These are phyloP conservation scores for Vitis labrusca DNA, from an alignment of 164 flowering plant species.

Conservation along the genomic window DNA sequence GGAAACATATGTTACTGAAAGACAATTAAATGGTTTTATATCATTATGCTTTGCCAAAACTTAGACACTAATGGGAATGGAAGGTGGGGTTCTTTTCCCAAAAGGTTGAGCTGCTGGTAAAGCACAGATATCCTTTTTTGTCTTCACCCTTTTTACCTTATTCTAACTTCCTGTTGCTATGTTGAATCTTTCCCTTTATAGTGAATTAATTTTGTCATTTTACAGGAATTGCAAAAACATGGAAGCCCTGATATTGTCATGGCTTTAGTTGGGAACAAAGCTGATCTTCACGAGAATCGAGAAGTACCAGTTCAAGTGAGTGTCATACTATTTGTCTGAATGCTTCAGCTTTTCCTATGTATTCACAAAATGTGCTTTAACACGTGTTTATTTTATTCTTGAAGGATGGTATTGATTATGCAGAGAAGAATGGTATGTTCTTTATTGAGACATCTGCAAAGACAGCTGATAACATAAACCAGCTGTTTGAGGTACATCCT, in stretches of 20 bases:
- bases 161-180: background rate
- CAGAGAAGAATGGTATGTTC: conserved; percentile 98
- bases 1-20: too few species aligned
- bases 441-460: conserved; percentile 99
- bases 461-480: conserved; percentile 97
- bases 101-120: too few species aligned
- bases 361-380: background rate
- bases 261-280: conserved; percentile 99
- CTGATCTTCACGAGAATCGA: conserved; percentile 90
- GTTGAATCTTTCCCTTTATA: background rate
- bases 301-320: conserved; percentile 77
- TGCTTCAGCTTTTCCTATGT: background rate
- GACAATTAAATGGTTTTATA: too few species aligned
- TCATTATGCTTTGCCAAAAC: too few species aligned
- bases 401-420: conserved; percentile 87
- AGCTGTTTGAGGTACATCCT: conserved; percentile 80
- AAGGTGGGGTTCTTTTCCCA: too few species aligned
- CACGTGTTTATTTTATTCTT: conserved; percentile 8
- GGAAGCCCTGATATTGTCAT: conserved; percentile 93
- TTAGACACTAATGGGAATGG: too few species aligned
- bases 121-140: background rate
- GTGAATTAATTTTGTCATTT: background rate
- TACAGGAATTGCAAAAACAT: conserved; percentile 93
- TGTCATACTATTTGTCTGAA: background rate
- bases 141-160: background rate